These are phyloP conservation scores for Heracleum sosnowskyi DNA, from an alignment of 129 eudicot species.

Conservation along the genomic window DNA sequence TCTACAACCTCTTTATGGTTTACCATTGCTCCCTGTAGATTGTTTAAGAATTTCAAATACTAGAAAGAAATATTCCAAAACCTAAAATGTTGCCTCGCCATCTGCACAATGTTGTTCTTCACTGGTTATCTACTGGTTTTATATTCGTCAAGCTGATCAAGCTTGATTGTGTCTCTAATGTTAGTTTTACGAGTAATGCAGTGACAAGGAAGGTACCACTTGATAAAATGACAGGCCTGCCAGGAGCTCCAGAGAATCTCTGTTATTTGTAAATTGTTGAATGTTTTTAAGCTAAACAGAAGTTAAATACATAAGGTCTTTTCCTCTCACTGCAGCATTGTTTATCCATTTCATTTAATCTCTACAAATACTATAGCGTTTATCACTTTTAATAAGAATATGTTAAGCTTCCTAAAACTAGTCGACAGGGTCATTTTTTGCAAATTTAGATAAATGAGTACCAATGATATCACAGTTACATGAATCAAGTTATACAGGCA, in stretches of 20 bases:
- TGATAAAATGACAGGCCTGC: too few species aligned
- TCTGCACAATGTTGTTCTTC: not conserved
- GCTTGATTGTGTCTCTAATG: not conserved
- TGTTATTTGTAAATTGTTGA: not conserved
- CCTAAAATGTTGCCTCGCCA: not conserved
- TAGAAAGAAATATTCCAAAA: not conserved
- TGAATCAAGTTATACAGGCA: not conserved
- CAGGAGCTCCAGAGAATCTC: not conserved
- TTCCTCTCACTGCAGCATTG: too few species aligned
- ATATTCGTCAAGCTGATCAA: not conserved
- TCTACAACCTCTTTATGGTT: slow-evolving; percentile 49
- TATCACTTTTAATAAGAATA: not conserved
- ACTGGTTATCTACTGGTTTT: not conserved
- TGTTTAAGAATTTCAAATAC: not conserved
- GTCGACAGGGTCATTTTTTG: not conserved
- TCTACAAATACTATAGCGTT: not conserved
- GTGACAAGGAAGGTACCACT: not conserved
- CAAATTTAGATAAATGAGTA: not conserved
- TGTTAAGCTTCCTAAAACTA: not conserved
- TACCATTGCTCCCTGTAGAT: slow-evolving; percentile 53
- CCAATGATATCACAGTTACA: not conserved
- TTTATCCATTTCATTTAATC: too few species aligned
- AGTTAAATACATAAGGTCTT: too few species aligned
- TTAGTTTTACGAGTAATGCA: not conserved
- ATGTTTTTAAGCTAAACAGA: too few species aligned